phyloP scores from a whole-genome alignment of 306 rosid species.

The Quercus agrifolia region DNA sequence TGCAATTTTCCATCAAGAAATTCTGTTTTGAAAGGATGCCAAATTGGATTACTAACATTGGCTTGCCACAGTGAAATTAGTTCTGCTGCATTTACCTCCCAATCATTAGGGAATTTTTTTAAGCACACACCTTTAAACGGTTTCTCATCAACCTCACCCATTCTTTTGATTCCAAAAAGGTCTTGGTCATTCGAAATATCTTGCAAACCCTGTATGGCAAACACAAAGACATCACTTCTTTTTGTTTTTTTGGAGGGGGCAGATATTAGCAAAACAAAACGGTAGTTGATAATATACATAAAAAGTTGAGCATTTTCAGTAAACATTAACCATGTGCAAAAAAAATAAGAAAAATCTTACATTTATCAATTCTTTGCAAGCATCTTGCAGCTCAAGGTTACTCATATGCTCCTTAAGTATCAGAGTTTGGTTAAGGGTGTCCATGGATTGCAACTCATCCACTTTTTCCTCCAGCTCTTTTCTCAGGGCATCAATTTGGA shows the following conservation, averaged over 20 bases:
- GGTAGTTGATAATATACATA: too few relatives aligned
- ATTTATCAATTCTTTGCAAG: neutral
- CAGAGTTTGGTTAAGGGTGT: neutral
- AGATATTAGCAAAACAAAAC: too few relatives aligned
- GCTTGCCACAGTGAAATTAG: neutral
- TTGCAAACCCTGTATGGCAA: neutral
- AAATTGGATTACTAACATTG: neutral
- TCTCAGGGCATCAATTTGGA: neutral
- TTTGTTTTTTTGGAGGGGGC: too few relatives aligned
- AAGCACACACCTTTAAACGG: neutral
- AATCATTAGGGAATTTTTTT: neutral
- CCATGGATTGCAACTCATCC: neutral
- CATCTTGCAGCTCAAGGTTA: neutral
- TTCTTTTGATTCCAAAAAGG: neutral
- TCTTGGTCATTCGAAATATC: neutral
- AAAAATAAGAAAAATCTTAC: neutral
- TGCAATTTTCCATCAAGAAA: neutral
- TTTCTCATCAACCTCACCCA: neutral
- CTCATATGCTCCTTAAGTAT: neutral
- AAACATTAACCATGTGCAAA: neutral
- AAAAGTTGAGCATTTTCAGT: neutral
- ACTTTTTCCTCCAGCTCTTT: neutral
- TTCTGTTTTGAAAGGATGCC: conserved; percentile 3
- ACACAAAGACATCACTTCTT: neutral
- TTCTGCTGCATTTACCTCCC: neutral